A percentile compares a stretch with the other conserved stretches of the same genome.
Evolutionary conservation across 2,329 filamentous ascomycete genomes (phyloP).

Genomic region (Biscogniauxia marginata): DNA sequence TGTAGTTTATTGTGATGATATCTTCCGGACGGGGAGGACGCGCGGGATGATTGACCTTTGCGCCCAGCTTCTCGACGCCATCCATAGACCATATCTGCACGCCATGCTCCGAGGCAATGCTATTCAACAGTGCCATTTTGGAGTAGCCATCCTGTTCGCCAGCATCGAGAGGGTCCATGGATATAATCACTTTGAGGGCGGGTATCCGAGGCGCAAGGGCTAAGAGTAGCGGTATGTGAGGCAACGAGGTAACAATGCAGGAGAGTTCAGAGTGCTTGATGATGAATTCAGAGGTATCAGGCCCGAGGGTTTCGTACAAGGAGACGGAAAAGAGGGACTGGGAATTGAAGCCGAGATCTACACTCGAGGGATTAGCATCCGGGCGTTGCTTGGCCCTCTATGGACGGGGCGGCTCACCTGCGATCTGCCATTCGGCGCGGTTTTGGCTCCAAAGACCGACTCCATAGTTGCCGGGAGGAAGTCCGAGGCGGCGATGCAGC

Average conservation of each 20-base stretch:
- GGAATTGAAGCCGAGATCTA: conserved; percentile 82
- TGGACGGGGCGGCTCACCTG: conserved; percentile 46
- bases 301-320: conserved; percentile 92
- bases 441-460: conserved; percentile 87
- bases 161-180: conserved; percentile 76
- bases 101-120: conserved; percentile 70
- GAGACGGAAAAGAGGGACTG: conserved; percentile 89
- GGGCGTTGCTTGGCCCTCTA: neutral
- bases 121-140: conserved; percentile 75
- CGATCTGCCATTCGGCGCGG: conserved; percentile 84
- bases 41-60: conserved; percentile 65
- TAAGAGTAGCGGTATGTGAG: conserved; percentile 77
- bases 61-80: conserved; percentile 80
- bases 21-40: conserved; percentile 73
- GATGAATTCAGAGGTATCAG: conserved; percentile 91
- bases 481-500: conserved; percentile 70
- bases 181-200: conserved; percentile 82
- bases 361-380: conserved; percentile 10
- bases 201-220: conserved; percentile 77
- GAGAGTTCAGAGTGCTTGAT: conserved; percentile 82
- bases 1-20: conserved; percentile 87
- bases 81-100: conserved; percentile 76
- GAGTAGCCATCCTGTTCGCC: conserved; percentile 76
- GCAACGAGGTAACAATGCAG: conserved; percentile 75
- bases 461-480: conserved; percentile 66